Base-by-base conservation (phyloP, 352 stramenopile species). In the Elongisporangium undulatum region DNA sequence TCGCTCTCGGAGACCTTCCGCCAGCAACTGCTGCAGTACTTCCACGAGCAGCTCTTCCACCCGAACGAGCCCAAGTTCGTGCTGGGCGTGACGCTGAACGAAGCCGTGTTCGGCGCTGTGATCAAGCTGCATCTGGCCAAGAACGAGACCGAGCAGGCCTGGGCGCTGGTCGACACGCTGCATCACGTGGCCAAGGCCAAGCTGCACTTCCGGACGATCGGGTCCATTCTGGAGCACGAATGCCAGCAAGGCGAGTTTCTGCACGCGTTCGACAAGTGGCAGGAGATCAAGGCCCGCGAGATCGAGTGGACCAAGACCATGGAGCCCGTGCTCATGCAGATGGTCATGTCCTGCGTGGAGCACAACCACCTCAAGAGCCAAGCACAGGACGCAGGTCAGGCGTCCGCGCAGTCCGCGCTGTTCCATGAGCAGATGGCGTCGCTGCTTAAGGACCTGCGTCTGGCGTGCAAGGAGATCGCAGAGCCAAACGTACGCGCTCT, bases 291-390 rank as follows among this genome's bases (percentile, higher is more conserved):
- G 56, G 55, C 19, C 20, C 60, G 67, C 22, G 65, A 79, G 49
- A 80, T 92, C 16, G 75, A 89, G 67, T 92, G 82, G 82, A 92
- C 78, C 20, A 69, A 55, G 55, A 75, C 72, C 16, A 92, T 92
- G 82, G 80, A 92, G 52, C 78, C 89, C 58, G 69, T 72, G 55
- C 67, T 92, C 26, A 68, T 89, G 41, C 74, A 88, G 55, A 82
- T 91, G 69, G 60, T 86, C n/a, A 66, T 86, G 21, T 72, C 79
- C 1, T 86, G 79, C 51, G 56, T 78, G 9, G 68, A 66, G 45
- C 61, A 74, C 38, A 12, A 80, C 38, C 51, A 66, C 2, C 6
- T 45, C 52, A 58, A 22, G 58, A 61, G 53, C 17, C 52, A 16
- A 45, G 34, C 51, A 58, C 52, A 20, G 29, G 26, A 53, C 26